A percentile compares a stretch with the other conserved stretches of the same genome.
Conservation (phyloP, 768 basidiomycete genomes). For the Phlegmacium glaucopus region DNA sequence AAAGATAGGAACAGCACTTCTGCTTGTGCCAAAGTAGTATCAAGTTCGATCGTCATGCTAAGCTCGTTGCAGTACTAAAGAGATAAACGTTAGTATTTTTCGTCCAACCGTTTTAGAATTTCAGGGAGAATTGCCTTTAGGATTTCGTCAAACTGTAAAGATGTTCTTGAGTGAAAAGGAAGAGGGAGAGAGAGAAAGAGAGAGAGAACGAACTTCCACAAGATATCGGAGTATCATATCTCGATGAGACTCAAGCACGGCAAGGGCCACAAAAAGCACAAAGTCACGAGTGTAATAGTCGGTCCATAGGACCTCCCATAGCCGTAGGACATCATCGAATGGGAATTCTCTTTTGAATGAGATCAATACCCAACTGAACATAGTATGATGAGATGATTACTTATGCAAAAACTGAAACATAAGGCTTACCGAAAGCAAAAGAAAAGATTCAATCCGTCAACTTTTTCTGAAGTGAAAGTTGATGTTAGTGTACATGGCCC, state of each 20-base stretch:
- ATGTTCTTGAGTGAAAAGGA: neutral
- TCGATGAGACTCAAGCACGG: conserved; percentile 91
- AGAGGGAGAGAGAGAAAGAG: conserved; percentile 1
- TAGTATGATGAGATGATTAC: conserved; percentile 1
- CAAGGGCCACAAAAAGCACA: conserved; percentile 91
- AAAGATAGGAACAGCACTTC: conserved; percentile 96
- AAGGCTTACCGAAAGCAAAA: conserved; percentile 89
- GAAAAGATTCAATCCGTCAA: conserved; percentile 89
- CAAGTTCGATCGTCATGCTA: conserved; percentile 96
- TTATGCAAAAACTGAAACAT: neutral
- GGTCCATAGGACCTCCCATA: conserved; percentile 96
- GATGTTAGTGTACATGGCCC: neutral
- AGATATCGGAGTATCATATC: conserved; percentile 95
- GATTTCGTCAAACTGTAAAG: conserved; percentile 72
- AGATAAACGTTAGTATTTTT: neutral
- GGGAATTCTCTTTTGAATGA: conserved; percentile 96
- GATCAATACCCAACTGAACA: conserved; percentile 82
- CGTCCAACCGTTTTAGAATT: neutral
- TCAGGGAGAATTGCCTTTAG: conserved; percentile 45
- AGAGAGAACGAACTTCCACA: conserved; percentile 65
- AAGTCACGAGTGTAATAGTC: conserved; percentile 87
- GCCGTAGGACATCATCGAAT: conserved; percentile 81
- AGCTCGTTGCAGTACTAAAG: conserved; percentile 89
- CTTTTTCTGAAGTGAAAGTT: conserved; percentile 56
- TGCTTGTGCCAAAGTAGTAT: conserved; percentile 91